A percentile compares a stretch with the other conserved stretches of the same genome.
These are phyloP conservation scores for Salvia hispanica DNA, from an alignment of 257 asterid genomes.

Conservation along the genomic window DNA sequence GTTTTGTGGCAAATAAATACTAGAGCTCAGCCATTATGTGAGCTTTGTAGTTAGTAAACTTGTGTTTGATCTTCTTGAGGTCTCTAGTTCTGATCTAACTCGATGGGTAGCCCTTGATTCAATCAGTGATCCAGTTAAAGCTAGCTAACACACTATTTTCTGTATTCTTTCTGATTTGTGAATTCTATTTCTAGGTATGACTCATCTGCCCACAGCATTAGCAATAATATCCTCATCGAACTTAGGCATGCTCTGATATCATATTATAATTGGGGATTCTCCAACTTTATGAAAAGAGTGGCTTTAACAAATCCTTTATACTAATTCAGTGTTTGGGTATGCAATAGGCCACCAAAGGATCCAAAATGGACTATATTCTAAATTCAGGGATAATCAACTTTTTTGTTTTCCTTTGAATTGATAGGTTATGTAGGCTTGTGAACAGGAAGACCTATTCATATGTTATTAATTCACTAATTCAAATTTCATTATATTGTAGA, in stretches of 20 bases:
- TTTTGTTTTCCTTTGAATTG: not conserved
- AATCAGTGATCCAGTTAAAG: not conserved
- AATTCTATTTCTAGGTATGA: no score
- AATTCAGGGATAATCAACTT: not conserved
- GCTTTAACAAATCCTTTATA: not conserved
- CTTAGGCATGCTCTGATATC: no score
- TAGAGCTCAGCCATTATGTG: not conserved
- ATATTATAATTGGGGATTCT: no score
- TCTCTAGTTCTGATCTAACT: not conserved
- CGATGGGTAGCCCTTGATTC: not conserved
- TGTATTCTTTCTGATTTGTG: not conserved
- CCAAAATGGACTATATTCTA: not conserved
- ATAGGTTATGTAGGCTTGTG: constrained; percentile 6
- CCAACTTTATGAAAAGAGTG: no score
- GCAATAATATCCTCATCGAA: not conserved
- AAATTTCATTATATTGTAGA: constrained; percentile 52
- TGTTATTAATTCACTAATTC: constrained; percentile 19
- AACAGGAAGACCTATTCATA: not conserved
- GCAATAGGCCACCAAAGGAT: not conserved
- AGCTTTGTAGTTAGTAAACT: constrained; percentile 1
- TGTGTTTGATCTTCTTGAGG: not conserved
- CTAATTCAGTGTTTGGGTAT: not conserved
- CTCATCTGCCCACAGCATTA: not conserved
- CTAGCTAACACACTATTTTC: not conserved
- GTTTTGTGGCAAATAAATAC: constrained; percentile 9